These are phyloP conservation scores for Chlorella vulgaris DNA, from an alignment of 139 green algal species.

Conservation along the genomic window DNA sequence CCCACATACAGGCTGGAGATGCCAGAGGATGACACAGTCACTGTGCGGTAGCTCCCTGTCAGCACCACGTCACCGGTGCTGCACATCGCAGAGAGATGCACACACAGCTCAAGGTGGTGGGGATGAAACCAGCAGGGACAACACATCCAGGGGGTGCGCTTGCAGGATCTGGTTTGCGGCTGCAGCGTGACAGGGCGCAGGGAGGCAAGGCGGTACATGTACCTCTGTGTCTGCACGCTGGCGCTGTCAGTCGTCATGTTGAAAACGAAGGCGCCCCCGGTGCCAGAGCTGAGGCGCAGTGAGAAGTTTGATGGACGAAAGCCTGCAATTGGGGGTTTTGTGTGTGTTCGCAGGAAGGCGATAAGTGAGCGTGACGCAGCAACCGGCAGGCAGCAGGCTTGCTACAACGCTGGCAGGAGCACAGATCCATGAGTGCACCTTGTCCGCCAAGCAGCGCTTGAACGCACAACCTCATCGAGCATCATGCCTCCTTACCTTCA, in stretches of 20 bases:
- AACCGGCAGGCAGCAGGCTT: no score
- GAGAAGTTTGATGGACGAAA: conserved; percentile 1
- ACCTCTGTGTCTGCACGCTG: neutral
- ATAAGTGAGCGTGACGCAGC: neutral
- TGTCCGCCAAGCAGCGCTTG: neutral
- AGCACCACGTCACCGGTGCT: neutral
- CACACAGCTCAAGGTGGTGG: no score
- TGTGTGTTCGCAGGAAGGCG: neutral
- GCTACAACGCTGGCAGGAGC: neutral
- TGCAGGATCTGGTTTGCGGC: no score
- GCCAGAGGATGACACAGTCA: neutral
- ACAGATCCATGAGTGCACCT: neutral
- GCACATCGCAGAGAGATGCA: neutral
- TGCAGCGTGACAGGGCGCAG: neutral
- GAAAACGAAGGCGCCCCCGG: neutral
- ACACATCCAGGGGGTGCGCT: neutral
- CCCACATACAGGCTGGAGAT: conserved; percentile 18
- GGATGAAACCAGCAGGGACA: neutral
- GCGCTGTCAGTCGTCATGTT: neutral
- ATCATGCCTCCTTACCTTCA: neutral
- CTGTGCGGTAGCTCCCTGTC: neutral
- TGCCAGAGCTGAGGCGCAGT: conserved; percentile 1
- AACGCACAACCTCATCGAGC: neutral
- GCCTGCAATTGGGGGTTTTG: neutral
- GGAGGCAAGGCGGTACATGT: neutral